These are phyloP conservation scores for Nothopassalora personata DNA, from an alignment of 2,329 filamentous ascomycete genomes.

Conservation along the genomic window DNA sequence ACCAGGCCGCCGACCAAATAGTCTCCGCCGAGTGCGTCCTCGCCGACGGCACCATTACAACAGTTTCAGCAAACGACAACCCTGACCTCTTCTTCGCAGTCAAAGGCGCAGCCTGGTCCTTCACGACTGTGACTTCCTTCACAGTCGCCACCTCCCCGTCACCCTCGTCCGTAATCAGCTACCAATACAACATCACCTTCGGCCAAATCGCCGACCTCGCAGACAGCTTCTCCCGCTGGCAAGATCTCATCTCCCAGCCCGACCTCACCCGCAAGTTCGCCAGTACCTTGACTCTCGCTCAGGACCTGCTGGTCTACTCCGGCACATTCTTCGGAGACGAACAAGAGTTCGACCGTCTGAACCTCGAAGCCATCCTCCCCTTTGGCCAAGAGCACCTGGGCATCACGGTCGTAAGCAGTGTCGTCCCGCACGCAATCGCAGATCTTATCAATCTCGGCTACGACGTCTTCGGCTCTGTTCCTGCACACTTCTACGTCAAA, in stretches of 20 bases:
- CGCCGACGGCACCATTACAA: slow-evolving; percentile 35
- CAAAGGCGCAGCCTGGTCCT: slow-evolving; percentile 23
- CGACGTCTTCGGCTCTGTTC: slow-evolving; percentile 15
- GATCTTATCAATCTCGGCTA: slow-evolving; percentile 7
- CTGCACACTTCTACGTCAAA: slow-evolving; percentile 21
- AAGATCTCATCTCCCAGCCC: slow-evolving; percentile 15
- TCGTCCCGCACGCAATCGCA: slow-evolving; percentile 10
- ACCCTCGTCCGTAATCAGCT: slow-evolving; percentile 16
- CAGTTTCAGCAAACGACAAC: slow-evolving; percentile 30
- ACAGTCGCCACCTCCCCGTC: slow-evolving; percentile 23
- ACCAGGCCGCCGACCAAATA: slow-evolving; percentile 44
- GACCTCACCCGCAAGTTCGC: slow-evolving; percentile 15
- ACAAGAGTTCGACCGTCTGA: slow-evolving; percentile 15
- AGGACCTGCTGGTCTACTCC: slow-evolving; percentile 12
- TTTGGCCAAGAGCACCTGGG: slow-evolving; percentile 3
- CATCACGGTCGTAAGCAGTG: slow-evolving; percentile 11
- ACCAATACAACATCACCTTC: slow-evolving; percentile 19
- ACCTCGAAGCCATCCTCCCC: slow-evolving; percentile 9
- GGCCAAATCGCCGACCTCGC: slow-evolving; percentile 13
- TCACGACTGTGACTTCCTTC: slow-evolving; percentile 27
- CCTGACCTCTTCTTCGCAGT: slow-evolving; percentile 28
- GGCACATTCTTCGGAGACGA: slow-evolving; percentile 17
- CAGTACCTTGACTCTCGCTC: slow-evolving; percentile 13
- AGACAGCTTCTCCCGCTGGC: slow-evolving; percentile 19
- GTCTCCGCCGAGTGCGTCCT: slow-evolving; percentile 37